Conservation (phyloP, 2,329 filamentous ascomycete genomes). For the Hymenoscyphus repandus region DNA sequence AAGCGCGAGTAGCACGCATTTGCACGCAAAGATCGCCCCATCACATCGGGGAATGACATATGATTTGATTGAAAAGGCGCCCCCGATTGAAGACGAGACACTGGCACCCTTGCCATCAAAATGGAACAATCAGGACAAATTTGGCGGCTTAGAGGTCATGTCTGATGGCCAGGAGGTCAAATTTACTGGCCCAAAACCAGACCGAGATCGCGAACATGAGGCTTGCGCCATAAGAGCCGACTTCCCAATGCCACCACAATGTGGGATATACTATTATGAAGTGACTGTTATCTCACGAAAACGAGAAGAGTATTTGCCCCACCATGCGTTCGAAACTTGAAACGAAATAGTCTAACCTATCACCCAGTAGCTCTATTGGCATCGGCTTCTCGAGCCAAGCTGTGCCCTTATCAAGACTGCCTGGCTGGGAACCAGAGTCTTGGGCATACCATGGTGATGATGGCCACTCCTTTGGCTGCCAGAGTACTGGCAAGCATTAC, state of each 20-base stretch:
- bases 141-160: slow-evolving; percentile 65
- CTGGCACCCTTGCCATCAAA: slow-evolving; percentile 68
- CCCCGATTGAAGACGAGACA: slow-evolving; percentile 54
- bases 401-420: slow-evolving; percentile 49
- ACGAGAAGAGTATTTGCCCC: slow-evolving; percentile 56
- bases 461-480: slow-evolving; percentile 53
- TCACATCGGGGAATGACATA: slow-evolving; percentile 74
- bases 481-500: slow-evolving; percentile 52
- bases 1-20: slow-evolving; percentile 46
- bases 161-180: slow-evolving; percentile 69
- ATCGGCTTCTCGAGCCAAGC: slow-evolving; percentile 56
- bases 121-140: slow-evolving; percentile 80
- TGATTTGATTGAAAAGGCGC: slow-evolving; percentile 75
- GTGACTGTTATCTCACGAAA: slow-evolving; percentile 59
- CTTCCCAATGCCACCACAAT: slow-evolving; percentile 79
- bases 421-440: slow-evolving; percentile 63
- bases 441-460: slow-evolving; percentile 69
- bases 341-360: slow-evolving; percentile 11
- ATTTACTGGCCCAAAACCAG: slow-evolving; percentile 43
- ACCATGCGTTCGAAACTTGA: not conserved
- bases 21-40: slow-evolving; percentile 54
- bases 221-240: slow-evolving; percentile 79
- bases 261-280: slow-evolving; percentile 94
- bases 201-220: slow-evolving; percentile 58
- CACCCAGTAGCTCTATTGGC: slow-evolving; percentile 50